Evolutionary conservation across 2,329 filamentous ascomycete species (phyloP), one percentile per base, ranked within the genome.

Genomic region (Magnaporthiopsis rhizophila): DNA sequence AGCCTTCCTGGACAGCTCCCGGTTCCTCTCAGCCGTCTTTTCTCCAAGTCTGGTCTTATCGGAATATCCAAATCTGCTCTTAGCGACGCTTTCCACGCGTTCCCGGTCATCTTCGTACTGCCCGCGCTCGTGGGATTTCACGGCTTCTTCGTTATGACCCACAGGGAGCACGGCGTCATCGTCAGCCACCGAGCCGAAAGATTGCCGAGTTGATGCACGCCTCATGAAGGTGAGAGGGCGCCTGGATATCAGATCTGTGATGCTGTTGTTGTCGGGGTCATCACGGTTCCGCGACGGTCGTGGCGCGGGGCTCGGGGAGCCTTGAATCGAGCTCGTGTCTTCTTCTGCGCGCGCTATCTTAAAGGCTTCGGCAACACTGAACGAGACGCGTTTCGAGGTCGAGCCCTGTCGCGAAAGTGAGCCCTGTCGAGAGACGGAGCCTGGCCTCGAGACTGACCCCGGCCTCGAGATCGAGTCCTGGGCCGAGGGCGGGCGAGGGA

Each of bases 271-370:
- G 57, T 53, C 65, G 32, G 64, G 71, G 66, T 60, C 70, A 66
- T 64, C 69, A 64, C 45, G 24, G 45, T 9, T 36, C 28, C 61
- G 26, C 30, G 12, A 38, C 36, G 26, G 24, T 45, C 81, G 74
- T 1, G 81, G 81, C 1, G 81, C 81, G 0, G 81, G 81, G 64
- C 81, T 84, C 0, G 81, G 81, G 2, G 81, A 83, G 24, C 76
- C 81, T 65, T 79, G 77, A 71, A 69, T 65, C 34, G 72, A 67
- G 9, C 45, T 24, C 7, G 45, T 53, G 45, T 53, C 74, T 64
- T 76, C 74, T n/a, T 72, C 67, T 3, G 45, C 45, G 45, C 45
- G 45, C 45, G 72, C 75, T 69, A 75, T 69, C 56, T 68, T 69
- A 68, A 77, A 80, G 8, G 80, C 80, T 58, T 83, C 80, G 21